Base-by-base conservation (phyloP, 2,329 filamentous ascomycete species). In the Teratosphaeria destructans region DNA sequence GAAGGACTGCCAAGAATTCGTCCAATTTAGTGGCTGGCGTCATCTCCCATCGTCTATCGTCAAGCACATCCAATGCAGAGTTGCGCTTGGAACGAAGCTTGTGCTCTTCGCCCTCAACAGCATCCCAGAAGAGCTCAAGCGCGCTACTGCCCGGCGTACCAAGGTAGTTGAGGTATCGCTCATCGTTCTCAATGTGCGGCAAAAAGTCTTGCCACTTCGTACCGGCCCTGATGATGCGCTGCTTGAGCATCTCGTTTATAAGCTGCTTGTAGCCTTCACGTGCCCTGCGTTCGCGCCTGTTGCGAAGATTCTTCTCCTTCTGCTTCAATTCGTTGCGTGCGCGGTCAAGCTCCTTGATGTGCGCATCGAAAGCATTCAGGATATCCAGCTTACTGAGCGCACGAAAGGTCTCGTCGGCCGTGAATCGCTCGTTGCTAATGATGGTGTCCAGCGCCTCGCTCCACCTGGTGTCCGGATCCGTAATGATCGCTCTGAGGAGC, bases 401-500 rank as follows among this genome's bases (percentile, higher is more conserved):
- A 74, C 90, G 85, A 78, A 95, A 96, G 78, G 89, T 94, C 71
- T 89, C 85, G 67, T 95, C 90, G 72, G 80, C 82, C 74, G 90
- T 85, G 72, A 95, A 91, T 64, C 84, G 85, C 63, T 86, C 82
- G 71, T 88, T 89, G 57, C 84, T 84, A 70, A 90, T 85, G 67
- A 99, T 88, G 68, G 89, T 84, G 65, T 84, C 83, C 73, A 95
- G 90, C 54, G 91, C 94, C 69, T 96, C 90, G 57, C 88, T 84
- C 95, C 95, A 99, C 66, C 90, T 87, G 47, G 93, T 96, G 73
- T 96, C 96, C 1, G 93, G 90, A 71, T 96, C 92, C 61, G 96
- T 79, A 67, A 94, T 83, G 57, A 99, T 81, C 66, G 85, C 85
- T 55, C 88, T 86, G 52, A 99, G 77, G 60, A 97, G 82, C 47